Evolutionary conservation across 495 filamentous ascomycete species (phyloP).

Genomic region (Aspergillus olivimuriae): DNA sequence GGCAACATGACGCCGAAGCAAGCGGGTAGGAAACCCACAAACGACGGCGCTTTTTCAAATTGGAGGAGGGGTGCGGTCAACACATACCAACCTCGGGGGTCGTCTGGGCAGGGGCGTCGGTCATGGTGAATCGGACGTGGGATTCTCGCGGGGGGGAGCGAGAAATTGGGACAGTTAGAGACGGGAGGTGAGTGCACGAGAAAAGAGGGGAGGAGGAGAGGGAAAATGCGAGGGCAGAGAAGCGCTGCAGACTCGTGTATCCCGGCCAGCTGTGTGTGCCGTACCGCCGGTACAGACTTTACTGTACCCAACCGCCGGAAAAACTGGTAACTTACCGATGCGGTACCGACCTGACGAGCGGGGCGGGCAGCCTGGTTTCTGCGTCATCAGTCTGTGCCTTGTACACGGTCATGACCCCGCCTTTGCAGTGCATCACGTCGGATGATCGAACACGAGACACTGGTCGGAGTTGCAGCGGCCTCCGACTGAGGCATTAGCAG

Average conservation of each 20-base stretch:
- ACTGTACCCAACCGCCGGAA: too few relatives aligned
- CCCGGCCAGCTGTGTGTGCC: too few relatives aligned
- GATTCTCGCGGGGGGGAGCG: slow-evolving; percentile 20
- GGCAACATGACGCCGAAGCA: slow-evolving; percentile 13
- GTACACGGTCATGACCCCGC: too few relatives aligned
- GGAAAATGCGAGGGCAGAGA: slow-evolving; percentile 19
- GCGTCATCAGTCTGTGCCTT: too few relatives aligned
- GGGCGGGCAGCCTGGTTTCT: too few relatives aligned
- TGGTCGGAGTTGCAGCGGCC: slow-evolving; percentile 1
- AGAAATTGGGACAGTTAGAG: slow-evolving; percentile 14
- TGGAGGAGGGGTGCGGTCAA: slow-evolving; percentile 7
- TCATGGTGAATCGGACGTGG: slow-evolving; percentile 32
- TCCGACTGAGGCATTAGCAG: too few relatives aligned
- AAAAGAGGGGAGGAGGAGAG: slow-evolving; percentile 15
- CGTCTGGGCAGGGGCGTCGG: slow-evolving; percentile 23
- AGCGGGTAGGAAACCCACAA: slow-evolving; percentile 30
- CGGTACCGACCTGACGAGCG: too few relatives aligned
- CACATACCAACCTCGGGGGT: slow-evolving; percentile 45
- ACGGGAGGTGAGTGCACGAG: slow-evolving; percentile 5
- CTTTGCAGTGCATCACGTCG: too few relatives aligned
- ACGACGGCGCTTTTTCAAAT: slow-evolving; percentile 36
- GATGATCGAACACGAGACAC: background rate
- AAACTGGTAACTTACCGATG: too few relatives aligned
- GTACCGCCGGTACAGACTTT: too few relatives aligned
- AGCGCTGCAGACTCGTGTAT: slow-evolving; percentile 25